Base-by-base conservation (phyloP, 306 rosid species). In the Trichosanthes cucumerina region DNA sequence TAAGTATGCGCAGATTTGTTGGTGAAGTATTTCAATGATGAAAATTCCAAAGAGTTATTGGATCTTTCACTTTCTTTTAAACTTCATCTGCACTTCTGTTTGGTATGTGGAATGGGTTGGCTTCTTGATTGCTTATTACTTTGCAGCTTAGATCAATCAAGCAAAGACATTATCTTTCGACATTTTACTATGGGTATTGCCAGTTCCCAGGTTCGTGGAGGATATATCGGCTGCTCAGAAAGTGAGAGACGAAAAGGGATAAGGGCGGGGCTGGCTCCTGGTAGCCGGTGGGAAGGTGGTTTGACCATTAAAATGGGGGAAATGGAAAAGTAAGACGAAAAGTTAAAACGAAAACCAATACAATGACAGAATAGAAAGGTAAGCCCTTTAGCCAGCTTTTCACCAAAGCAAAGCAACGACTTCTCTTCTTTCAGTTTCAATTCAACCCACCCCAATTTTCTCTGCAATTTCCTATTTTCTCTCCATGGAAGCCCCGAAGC, bases 121-220 rank as follows among this genome's bases (percentile, higher is more conserved):
- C 47, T 95, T 95, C 80, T 95, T 98, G 6, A 92, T 95, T 83
- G 97, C 97, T 0, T 95, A 95, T 76, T 92, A 98, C 7, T 84
- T 89, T 63, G 99, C 99, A 65, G 98, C 99, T 89, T 92, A 19
- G 93, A 87, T 36, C 99, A 95, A 75, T 88, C 98, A 3, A 91
- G 84, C 80, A 95, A 95, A 77, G 99, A 98, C 6, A 64, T 91
- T 1, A 91, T 95, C 92, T 95, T 47, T 92, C 99, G 16, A 86
- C 93, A 2, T 95, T 95, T 78, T 95, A 92, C 63, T 95, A 88
- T 86, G 99, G 99, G 12, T 95, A 95, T 84, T n/a, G 99, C 99
- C 4, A 87, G 93, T 81, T 95, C 99, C 2, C 99, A 95, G 84
- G 93, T 95, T 26, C 99, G 98, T 4, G 99, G 99, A 4, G 99